Percentiles rank a stretch among this genome's conserved stretches.
Evolutionary conservation across 805 yeast species (phyloP).

Genomic region (Candida pini): DNA sequence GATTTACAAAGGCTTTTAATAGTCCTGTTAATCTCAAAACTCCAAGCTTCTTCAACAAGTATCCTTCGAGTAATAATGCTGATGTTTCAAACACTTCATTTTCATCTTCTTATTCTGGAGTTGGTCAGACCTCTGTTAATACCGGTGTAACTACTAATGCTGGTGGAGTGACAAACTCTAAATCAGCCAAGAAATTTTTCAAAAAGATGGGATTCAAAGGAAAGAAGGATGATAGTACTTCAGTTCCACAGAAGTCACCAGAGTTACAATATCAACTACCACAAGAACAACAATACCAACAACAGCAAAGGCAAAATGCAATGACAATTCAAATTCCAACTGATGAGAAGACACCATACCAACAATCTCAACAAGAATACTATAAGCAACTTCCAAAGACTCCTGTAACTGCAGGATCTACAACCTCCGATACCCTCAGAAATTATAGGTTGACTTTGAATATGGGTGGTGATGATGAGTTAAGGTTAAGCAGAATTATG

Average conservation of each 20-base stretch:
- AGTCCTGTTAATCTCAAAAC: slow-evolving; percentile 12
- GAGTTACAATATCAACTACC: neutral
- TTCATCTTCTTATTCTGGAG: neutral
- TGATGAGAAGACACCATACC: neutral
- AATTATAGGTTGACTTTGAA: slow-evolving; percentile 22
- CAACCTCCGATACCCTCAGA: slow-evolving; percentile 21
- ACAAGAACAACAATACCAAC: neutral
- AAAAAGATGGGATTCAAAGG: slow-evolving; percentile 16
- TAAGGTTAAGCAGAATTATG: neutral
- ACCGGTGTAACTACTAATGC: neutral
- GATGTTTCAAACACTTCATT: neutral
- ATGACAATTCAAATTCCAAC: slow-evolving; percentile 11
- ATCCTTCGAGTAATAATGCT: no score
- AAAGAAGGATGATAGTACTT: slow-evolving; percentile 6
- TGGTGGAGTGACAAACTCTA: neutral
- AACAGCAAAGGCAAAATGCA: neutral
- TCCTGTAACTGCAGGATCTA: slow-evolving; percentile 9
- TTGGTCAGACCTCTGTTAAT: no score
- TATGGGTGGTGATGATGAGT: slow-evolving; percentile 15
- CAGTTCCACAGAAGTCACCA: neutral
- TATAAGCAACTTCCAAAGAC: slow-evolving; percentile 18
- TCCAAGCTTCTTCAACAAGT: neutral
- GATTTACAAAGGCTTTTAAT: slow-evolving; percentile 17
- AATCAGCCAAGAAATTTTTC: slow-evolving; percentile 17
- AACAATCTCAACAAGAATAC: slow-evolving; percentile 2